Percentiles rank a stretch among this genome's conserved stretches.
Conservation (phyloP, 2,329 filamentous ascomycete species). For the Colletotrichum scovillei region DNA sequence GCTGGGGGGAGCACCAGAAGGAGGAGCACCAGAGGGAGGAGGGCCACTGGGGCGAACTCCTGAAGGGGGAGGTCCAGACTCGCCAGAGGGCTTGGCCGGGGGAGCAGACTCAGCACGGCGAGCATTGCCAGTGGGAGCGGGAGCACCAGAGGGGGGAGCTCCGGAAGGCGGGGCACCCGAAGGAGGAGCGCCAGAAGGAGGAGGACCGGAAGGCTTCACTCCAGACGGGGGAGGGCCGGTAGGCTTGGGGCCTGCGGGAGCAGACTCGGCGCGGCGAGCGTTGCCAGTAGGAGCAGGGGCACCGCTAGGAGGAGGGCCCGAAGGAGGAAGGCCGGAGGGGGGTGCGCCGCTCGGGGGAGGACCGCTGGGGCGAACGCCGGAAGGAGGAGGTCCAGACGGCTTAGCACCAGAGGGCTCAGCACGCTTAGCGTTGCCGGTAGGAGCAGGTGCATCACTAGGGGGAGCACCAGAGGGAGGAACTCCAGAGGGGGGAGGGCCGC, state of each 20-base stretch:
- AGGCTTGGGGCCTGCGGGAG: not conserved
- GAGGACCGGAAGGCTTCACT: not conserved
- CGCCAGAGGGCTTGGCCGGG: not conserved
- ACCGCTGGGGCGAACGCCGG: not conserved
- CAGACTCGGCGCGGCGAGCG: not conserved
- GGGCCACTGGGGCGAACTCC: constrained; percentile 2
- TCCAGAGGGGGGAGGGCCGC: constrained; percentile 6
- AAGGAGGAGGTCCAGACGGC: constrained; percentile 1
- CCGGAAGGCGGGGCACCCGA: constrained; percentile 5
- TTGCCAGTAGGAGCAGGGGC: not conserved
- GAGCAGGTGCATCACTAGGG: constrained; percentile 12
- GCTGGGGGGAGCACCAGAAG: constrained; percentile 5
- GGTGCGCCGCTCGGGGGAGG: not conserved
- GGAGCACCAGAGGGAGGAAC: constrained; percentile 11
- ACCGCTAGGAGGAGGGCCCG: constrained; percentile 3
- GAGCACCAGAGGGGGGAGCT: constrained; percentile 1
- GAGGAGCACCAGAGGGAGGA: not conserved
- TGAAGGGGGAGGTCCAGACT: not conserved
- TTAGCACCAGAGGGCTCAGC: constrained; percentile 7
- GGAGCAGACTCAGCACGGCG: not conserved
- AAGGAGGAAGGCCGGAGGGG: constrained; percentile 7
- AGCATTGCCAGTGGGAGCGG: not conserved
- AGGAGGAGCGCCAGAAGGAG: constrained; percentile 1
- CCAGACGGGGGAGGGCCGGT: constrained; percentile 15
- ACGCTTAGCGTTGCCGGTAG: constrained; percentile 15